Evolutionary conservation across 768 basidiomycete genomes (phyloP).

Genomic region (Phlegmacium glaucopus): DNA sequence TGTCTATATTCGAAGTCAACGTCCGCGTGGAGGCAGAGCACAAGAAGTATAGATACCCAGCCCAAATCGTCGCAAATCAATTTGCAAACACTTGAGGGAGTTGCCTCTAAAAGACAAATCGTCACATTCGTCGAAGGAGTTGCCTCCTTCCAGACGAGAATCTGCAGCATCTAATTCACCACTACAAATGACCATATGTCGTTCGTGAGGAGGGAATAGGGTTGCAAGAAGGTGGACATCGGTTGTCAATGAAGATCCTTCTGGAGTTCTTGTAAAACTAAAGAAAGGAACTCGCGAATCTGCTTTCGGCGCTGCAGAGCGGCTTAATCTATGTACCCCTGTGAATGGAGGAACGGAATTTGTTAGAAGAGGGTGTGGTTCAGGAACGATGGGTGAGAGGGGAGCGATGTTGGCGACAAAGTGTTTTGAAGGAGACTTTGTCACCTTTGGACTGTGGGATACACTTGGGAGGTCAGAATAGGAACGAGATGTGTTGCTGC

Average conservation of each 20-base stretch:
- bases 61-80: slow-evolving; percentile 71
- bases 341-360: background rate
- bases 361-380: slow-evolving; percentile 4
- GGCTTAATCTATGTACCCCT: slow-evolving; percentile 1
- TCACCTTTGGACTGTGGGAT: slow-evolving; percentile 20
- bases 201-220: slow-evolving; percentile 67
- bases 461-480: slow-evolving; percentile 37
- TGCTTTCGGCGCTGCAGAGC: slow-evolving; percentile 7
- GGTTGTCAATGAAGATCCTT: slow-evolving; percentile 75
- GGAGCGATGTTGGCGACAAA: slow-evolving; percentile 20
- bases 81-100: slow-evolving; percentile 65
- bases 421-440: slow-evolving; percentile 37
- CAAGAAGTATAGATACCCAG: slow-evolving; percentile 43
- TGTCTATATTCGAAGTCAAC: slow-evolving; percentile 44
- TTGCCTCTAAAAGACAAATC: slow-evolving; percentile 30
- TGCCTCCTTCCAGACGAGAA: slow-evolving; percentile 25
- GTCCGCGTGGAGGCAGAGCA: background rate
- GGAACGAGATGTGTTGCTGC: slow-evolving; percentile 39
- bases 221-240: slow-evolving; percentile 64
- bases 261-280: slow-evolving; percentile 72
- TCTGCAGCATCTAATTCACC: slow-evolving; percentile 64
- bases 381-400: slow-evolving; percentile 19
- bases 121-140: slow-evolving; percentile 38
- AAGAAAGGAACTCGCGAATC: slow-evolving; percentile 61
- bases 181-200: slow-evolving; percentile 73